Evolutionary conservation across 1,284 basidiomycete species (phyloP).

Genomic region (Kwoniella shivajii): DNA sequence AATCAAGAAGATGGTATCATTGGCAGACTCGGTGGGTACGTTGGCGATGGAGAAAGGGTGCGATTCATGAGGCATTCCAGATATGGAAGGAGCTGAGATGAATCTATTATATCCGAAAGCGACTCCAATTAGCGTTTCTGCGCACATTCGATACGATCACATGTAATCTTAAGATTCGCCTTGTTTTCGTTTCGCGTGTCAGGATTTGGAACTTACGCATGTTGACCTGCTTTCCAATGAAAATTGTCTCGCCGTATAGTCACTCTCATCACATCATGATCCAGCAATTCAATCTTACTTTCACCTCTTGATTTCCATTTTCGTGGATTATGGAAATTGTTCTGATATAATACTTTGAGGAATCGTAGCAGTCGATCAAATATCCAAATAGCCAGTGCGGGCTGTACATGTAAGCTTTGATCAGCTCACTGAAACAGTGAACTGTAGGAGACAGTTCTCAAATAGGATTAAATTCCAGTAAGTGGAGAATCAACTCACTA

Average conservation of each 20-base stretch:
- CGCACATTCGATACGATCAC: too few species aligned
- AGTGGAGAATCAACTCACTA: slow-evolving; percentile 22
- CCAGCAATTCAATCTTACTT: slow-evolving; percentile 56
- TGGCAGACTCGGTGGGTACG: slow-evolving; percentile 27
- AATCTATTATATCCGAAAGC: slow-evolving; percentile 29
- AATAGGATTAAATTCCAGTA: background rate
- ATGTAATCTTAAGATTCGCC: too few species aligned
- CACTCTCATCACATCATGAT: slow-evolving; percentile 60
- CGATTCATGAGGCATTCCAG: slow-evolving; percentile 39
- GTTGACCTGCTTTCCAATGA: slow-evolving; percentile 64
- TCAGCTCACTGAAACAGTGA: too few species aligned
- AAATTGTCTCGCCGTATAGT: slow-evolving; percentile 56
- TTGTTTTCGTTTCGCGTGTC: background rate
- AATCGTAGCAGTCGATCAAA: slow-evolving; percentile 64
- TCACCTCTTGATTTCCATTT: slow-evolving; percentile 26
- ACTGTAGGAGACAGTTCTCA: background rate
- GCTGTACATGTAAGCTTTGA: slow-evolving; percentile 20
- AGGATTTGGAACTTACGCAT: slow-evolving; percentile 36
- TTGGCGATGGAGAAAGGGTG: slow-evolving; percentile 53
- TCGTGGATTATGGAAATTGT: slow-evolving; percentile 37
- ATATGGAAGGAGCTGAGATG: slow-evolving; percentile 42
- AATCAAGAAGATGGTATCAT: slow-evolving; percentile 43
- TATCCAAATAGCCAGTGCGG: slow-evolving; percentile 53
- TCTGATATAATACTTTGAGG: slow-evolving; percentile 59
- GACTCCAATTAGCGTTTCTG: too few species aligned